Evolutionary conservation across 495 filamentous ascomycete species (phyloP).

Genomic region (Trichoderma reesei): DNA sequence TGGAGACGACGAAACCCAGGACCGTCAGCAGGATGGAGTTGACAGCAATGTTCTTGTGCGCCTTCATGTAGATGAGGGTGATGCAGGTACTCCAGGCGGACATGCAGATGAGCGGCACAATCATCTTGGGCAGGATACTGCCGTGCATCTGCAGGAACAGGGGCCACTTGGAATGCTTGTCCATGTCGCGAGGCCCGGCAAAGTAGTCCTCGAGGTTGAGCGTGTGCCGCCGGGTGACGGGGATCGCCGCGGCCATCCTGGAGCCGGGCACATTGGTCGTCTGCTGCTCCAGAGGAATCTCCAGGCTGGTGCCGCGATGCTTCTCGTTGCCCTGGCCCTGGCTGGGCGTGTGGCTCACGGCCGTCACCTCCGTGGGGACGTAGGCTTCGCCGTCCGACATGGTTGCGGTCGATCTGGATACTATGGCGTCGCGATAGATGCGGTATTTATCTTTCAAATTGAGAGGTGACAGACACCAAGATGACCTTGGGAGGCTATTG

Average conservation of each 20-base stretch:
- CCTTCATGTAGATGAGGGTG: conserved; percentile 49
- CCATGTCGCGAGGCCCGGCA: conserved; percentile 56
- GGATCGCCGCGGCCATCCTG: conserved; percentile 10
- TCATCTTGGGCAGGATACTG: conserved; percentile 71
- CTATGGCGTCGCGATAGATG: not conserved
- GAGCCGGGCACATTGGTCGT: not conserved
- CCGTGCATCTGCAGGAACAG: conserved; percentile 72
- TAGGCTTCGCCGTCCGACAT: conserved; percentile 8
- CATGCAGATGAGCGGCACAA: conserved; percentile 59
- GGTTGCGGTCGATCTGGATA: not conserved
- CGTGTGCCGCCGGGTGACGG: conserved; percentile 36
- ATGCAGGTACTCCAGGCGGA: conserved; percentile 61
- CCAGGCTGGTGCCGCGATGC: not conserved
- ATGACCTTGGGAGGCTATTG: no score
- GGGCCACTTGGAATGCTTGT: conserved; percentile 73
- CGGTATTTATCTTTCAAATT: not conserved
- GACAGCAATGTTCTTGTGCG: conserved; percentile 45
- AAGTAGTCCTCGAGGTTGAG: conserved; percentile 46
- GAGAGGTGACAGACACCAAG: not conserved
- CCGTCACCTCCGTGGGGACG: not conserved
- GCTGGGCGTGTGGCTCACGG: not conserved
- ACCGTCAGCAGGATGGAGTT: conserved; percentile 68
- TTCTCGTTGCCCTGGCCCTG: not conserved
- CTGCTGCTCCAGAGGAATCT: not conserved
- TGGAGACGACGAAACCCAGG: conserved; percentile 80